Percentiles rank a stretch among this genome's conserved stretches.
Conservation (phyloP, 768 basidiomycete species). For the Russula virescens region DNA sequence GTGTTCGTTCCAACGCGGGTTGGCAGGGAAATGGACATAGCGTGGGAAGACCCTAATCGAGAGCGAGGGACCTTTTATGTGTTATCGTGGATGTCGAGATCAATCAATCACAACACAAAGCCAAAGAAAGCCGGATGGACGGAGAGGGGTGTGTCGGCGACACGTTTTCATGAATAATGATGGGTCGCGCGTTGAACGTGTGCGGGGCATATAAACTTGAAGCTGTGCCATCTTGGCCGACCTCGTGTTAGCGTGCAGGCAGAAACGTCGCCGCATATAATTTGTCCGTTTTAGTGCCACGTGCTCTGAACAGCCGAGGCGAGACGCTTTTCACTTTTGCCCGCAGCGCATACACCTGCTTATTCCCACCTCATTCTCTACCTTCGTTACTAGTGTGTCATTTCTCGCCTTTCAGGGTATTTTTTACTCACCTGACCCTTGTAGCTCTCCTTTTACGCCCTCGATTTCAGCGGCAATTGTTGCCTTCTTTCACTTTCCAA, state of each 20-base stretch:
- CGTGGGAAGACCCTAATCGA: not conserved
- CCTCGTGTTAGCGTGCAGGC: slow-evolving; percentile 15
- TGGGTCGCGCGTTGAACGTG: not conserved
- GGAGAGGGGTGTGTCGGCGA: not conserved
- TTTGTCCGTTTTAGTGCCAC: not conserved
- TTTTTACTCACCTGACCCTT: not conserved
- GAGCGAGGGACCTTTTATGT: not conserved
- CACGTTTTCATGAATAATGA: not conserved
- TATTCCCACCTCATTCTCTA: not conserved
- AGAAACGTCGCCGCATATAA: not conserved
- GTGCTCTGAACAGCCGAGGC: not conserved
- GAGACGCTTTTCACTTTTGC: not conserved
- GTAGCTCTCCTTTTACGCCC: slow-evolving; percentile 12
- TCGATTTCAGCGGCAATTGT: slow-evolving; percentile 1
- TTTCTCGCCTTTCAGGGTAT: not conserved
- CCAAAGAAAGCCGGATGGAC: no score
- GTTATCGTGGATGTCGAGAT: not conserved
- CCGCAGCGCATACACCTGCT: slow-evolving; percentile 5
- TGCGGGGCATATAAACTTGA: slow-evolving; percentile 12
- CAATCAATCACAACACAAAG: no score
- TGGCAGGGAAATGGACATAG: slow-evolving; percentile 2
- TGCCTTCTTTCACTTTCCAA: not conserved
- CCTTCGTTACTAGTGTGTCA: slow-evolving; percentile 15
- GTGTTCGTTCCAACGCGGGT: not conserved
- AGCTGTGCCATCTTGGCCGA: slow-evolving; percentile 9